Conservation (phyloP, 2,329 filamentous ascomycete species). For the Ascosphaera aggregata region DNA sequence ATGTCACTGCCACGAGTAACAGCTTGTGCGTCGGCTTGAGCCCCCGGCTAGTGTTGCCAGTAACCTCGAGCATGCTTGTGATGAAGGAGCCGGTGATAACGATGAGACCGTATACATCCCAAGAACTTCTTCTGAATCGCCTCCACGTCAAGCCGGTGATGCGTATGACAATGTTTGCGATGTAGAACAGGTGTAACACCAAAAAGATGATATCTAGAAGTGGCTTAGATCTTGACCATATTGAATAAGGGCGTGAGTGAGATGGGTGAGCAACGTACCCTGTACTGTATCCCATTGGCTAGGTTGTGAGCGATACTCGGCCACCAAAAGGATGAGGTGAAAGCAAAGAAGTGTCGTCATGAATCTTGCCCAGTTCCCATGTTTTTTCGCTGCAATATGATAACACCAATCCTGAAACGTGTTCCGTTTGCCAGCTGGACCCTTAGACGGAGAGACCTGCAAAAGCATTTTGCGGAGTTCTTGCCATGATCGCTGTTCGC, state of each 20-base stretch:
- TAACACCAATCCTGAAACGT: constrained; percentile 89
- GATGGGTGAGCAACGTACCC: constrained; percentile 16
- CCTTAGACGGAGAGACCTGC: constrained; percentile 86
- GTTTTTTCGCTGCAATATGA: constrained; percentile 78
- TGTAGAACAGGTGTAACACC: constrained; percentile 56
- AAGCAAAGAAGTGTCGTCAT: constrained; percentile 60
- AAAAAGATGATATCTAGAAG: constrained; percentile 48
- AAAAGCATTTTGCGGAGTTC: constrained; percentile 77
- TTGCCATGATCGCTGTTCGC: constrained; percentile 91
- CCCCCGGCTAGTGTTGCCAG: constrained; percentile 28
- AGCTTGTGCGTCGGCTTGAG: constrained; percentile 78
- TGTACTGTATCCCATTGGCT: constrained; percentile 45
- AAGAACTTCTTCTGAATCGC: constrained; percentile 76
- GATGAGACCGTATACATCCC: constrained; percentile 77
- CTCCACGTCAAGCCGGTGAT: constrained; percentile 79
- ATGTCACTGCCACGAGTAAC: constrained; percentile 71
- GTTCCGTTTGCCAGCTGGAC: constrained; percentile 52
- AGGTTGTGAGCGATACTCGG: constrained; percentile 66
- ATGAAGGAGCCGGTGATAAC: constrained; percentile 58
- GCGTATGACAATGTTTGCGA: constrained; percentile 60
- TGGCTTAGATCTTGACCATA: no score
- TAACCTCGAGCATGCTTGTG: constrained; percentile 57
- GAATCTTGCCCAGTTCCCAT: constrained; percentile 68
- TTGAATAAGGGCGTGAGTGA: no score
- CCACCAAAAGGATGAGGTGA: constrained; percentile 59